Conservation (phyloP, 129 eudicot species). For the Ambrosia trifida region DNA sequence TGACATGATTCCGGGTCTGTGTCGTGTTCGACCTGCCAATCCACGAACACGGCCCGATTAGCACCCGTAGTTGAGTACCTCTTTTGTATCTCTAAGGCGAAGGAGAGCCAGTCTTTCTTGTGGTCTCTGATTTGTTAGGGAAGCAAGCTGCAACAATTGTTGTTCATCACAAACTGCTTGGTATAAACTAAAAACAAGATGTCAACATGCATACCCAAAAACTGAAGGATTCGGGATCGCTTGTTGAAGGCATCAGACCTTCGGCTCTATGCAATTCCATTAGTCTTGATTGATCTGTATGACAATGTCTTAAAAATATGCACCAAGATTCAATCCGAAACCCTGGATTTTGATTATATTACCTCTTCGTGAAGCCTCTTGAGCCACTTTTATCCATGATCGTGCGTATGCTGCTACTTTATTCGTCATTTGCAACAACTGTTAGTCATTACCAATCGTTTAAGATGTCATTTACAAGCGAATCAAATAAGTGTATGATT, state of each 20-base stretch:
- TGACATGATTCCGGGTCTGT: too few species aligned
- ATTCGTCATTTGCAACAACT: constrained; percentile 64
- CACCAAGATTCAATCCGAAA: background rate
- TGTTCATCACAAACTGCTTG: background rate
- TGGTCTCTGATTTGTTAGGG: constrained; percentile 78
- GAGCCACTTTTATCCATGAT: constrained; percentile 76
- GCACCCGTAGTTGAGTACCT: constrained; percentile 38
- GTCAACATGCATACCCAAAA: constrained; percentile 69
- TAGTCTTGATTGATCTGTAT: constrained; percentile 70
- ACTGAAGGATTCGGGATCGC: constrained; percentile 95
- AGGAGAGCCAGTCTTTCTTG: constrained; percentile 80
- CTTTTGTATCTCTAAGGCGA: constrained; percentile 81
- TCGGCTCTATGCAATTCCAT: constrained; percentile 78
- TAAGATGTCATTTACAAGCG: background rate
- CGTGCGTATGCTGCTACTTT: constrained; percentile 75
- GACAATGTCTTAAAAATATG: background rate
- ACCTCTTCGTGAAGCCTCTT: constrained; percentile 85
- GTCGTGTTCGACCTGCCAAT: too few species aligned
- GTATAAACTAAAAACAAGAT: constrained; percentile 5
- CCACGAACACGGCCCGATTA: too few species aligned
- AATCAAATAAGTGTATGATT: constrained; percentile 15
- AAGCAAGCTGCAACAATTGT: constrained; percentile 57
- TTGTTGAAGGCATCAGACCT: constrained; percentile 82
- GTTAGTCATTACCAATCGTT: constrained; percentile 22
- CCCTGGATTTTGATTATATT: background rate